Percentiles rank a stretch among this genome's conserved stretches.
Evolutionary conservation across 495 filamentous ascomycete genomes (phyloP).

Genomic region (Echria macrotheca): DNA sequence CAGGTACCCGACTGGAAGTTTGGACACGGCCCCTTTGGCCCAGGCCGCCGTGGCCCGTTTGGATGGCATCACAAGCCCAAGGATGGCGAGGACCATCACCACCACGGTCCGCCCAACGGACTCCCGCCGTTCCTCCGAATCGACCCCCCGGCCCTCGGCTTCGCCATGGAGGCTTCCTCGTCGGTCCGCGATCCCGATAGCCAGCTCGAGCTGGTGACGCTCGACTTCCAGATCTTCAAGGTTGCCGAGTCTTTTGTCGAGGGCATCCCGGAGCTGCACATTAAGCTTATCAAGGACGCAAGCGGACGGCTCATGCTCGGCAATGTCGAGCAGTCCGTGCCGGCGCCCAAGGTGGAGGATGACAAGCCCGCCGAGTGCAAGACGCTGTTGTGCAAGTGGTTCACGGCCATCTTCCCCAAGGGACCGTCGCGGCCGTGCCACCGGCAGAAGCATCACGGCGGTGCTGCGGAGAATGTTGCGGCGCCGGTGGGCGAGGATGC

Average conservation of each 20-base stretch:
- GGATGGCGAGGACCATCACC: slow-evolving; percentile 9
- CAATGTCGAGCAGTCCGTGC: slow-evolving; percentile 22
- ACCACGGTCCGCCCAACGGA: background rate
- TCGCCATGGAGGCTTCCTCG: slow-evolving; percentile 25
- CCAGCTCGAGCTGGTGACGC: slow-evolving; percentile 33
- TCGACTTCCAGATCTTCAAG: slow-evolving; percentile 47
- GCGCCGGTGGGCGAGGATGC: background rate
- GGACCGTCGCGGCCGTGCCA: slow-evolving; percentile 19
- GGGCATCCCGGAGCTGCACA: slow-evolving; percentile 41
- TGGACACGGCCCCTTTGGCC: background rate
- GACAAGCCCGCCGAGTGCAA: slow-evolving; percentile 32
- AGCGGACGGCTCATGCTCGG: slow-evolving; percentile 40
- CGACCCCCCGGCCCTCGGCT: slow-evolving; percentile 29
- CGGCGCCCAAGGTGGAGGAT: slow-evolving; percentile 12
- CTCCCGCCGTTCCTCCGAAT: slow-evolving; percentile 13
- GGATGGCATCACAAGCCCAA: too few species aligned
- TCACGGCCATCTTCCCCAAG: slow-evolving; percentile 23
- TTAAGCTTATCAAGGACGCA: slow-evolving; percentile 40
- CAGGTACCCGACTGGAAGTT: too few species aligned
- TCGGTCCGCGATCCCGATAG: slow-evolving; percentile 26
- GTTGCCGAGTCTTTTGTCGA: slow-evolving; percentile 40
- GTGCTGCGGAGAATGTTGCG: background rate
- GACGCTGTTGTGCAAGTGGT: slow-evolving; percentile 42
- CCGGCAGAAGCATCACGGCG: slow-evolving; percentile 8
- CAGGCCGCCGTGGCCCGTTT: background rate